Conservation (phyloP, 495 filamentous ascomycete species). For the Neurospora sp. region DNA sequence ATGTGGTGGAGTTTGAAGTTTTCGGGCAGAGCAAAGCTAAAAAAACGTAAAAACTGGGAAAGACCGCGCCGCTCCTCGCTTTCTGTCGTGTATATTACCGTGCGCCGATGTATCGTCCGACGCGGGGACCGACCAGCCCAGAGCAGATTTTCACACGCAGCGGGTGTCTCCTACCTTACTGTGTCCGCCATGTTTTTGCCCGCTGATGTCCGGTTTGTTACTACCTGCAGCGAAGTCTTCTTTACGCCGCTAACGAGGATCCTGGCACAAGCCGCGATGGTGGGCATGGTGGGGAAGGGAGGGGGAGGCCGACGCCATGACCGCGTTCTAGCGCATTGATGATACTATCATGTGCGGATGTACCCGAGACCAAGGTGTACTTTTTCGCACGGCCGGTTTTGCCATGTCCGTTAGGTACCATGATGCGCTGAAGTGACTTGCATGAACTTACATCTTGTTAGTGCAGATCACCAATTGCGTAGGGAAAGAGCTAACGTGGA, state of each 20-base stretch:
- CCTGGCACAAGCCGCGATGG: not conserved
- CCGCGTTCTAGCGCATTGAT: not conserved
- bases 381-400: not conserved
- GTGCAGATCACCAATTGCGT: not conserved
- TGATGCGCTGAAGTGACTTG: not conserved
- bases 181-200: not conserved
- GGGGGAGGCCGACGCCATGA: not conserved
- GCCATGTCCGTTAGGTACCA: not conserved
- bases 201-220: not conserved
- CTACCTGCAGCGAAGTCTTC: not conserved
- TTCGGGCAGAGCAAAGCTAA: not conserved
- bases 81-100: not conserved
- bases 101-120: not conserved
- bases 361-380: not conserved
- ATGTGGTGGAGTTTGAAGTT: not conserved
- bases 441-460: not conserved
- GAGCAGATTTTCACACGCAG: not conserved
- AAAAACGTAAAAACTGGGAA: not conserved
- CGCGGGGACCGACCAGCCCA: not conserved
- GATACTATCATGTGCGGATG: not conserved
- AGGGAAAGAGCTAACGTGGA: not conserved
- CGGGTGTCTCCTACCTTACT: not conserved
- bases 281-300: not conserved
- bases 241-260: not conserved
- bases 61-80: not conserved